A percentile compares a stretch with the other conserved stretches of the same genome.
Evolutionary conservation across 2,329 filamentous ascomycete species (phyloP).

Genomic region (Pseudogymnoascus sp.): DNA sequence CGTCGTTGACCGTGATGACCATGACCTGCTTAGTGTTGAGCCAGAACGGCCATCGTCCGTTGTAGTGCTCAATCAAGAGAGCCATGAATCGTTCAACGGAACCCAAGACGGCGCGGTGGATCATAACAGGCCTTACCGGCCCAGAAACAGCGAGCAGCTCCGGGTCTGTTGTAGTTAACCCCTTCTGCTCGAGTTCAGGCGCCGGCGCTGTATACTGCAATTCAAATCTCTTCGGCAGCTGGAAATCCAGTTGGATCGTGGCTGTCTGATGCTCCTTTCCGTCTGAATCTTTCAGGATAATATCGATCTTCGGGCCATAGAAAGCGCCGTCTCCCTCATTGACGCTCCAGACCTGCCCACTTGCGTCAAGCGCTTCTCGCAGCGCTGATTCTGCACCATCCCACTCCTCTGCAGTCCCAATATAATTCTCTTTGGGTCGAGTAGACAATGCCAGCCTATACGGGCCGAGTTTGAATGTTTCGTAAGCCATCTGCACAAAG

Average conservation of each 20-base stretch:
- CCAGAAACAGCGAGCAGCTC: slow-evolving; percentile 45
- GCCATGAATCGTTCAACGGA: slow-evolving; percentile 81
- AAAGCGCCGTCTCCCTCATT: slow-evolving; percentile 83
- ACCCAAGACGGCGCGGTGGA: slow-evolving; percentile 78
- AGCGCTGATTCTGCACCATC: slow-evolving; percentile 61
- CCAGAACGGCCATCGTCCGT: slow-evolving; percentile 81
- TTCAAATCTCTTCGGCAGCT: slow-evolving; percentile 74
- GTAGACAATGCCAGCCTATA: slow-evolving; percentile 76
- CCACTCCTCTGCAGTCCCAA: slow-evolving; percentile 67
- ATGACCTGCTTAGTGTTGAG: slow-evolving; percentile 72
- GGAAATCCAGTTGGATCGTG: slow-evolving; percentile 84
- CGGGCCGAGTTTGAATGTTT: slow-evolving; percentile 60
- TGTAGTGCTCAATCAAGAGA: slow-evolving; percentile 74
- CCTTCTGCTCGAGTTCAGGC: slow-evolving; percentile 52
- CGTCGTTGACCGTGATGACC: slow-evolving; percentile 64
- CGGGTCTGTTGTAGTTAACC: slow-evolving; percentile 41
- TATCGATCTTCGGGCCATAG: slow-evolving; percentile 88
- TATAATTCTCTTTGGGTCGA: slow-evolving; percentile 66
- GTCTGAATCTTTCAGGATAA: slow-evolving; percentile 69
- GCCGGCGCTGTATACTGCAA: slow-evolving; percentile 67
- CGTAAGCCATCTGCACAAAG: slow-evolving; percentile 67
- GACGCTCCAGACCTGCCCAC: slow-evolving; percentile 61
- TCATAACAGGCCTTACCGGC: slow-evolving; percentile 64
- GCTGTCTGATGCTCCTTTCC: slow-evolving; percentile 85
- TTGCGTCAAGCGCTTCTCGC: slow-evolving; percentile 52